These are phyloP conservation scores for Paramecium sonneborni DNA, from an alignment of 73 alveolate species.

Conservation along the genomic window DNA sequence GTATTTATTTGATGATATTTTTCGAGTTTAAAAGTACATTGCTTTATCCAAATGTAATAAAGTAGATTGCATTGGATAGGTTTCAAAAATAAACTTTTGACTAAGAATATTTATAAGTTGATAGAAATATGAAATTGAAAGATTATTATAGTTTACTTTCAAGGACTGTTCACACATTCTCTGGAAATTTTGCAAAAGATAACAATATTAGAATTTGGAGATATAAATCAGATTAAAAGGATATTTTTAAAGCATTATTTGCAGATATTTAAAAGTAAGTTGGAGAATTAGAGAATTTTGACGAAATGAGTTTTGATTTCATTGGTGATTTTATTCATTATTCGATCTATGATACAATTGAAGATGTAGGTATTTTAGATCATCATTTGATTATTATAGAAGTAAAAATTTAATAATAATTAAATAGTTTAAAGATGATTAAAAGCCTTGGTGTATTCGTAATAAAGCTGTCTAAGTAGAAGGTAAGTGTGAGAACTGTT, in stretches of 20 bases:
- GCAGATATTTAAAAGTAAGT: not conserved
- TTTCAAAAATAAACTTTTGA: not conserved
- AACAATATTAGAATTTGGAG: not conserved
- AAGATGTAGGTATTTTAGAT: not conserved
- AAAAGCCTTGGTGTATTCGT: not conserved
- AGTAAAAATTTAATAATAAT: not conserved
- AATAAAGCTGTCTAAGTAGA: not conserved
- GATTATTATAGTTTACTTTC: not conserved
- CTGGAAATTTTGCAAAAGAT: not conserved
- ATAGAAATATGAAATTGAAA: not conserved
- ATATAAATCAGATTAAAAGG: not conserved
- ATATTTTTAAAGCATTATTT: not conserved
- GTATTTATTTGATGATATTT: not conserved
- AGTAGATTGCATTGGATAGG: not conserved
- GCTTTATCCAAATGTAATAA: not conserved
- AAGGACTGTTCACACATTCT: not conserved
- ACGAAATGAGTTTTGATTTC: not conserved
- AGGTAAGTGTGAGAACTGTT: constrained; percentile 77
- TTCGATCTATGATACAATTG: not conserved
- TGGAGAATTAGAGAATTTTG: not conserved
- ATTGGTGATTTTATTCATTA: not conserved
- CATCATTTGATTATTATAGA: not conserved
- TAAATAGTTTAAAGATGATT: not conserved
- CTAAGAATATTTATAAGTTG: not conserved
- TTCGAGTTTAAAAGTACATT: not conserved